Percentiles rank a stretch among this genome's conserved stretches.
These are phyloP conservation scores for Atkinsonella texensis DNA, from an alignment of 2,329 filamentous ascomycete genomes.

Conservation along the genomic window DNA sequence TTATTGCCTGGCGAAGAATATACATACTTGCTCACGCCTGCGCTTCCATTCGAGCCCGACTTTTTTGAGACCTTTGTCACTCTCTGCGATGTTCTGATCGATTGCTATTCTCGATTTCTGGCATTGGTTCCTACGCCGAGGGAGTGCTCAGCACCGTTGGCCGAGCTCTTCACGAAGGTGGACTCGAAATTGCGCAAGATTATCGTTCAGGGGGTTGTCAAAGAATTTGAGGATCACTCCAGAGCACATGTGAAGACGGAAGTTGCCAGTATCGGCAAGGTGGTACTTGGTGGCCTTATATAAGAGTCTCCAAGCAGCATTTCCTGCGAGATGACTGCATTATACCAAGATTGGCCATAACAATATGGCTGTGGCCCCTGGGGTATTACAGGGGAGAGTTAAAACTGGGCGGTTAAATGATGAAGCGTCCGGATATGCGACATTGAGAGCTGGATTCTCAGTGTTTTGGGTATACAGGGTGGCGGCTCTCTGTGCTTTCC, in stretches of 20 bases:
- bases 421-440: background rate
- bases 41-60: constrained; percentile 88
- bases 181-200: constrained; percentile 80
- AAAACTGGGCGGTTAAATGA: background rate
- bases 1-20: constrained; percentile 78
- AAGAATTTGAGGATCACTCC: constrained; percentile 87
- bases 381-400: too few species aligned
- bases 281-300: constrained; percentile 81
- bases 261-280: constrained; percentile 72
- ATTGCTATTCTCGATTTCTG: constrained; percentile 74
- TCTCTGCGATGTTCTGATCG: constrained; percentile 87
- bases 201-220: constrained; percentile 72
- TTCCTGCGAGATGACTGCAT: background rate
- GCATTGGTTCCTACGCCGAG: constrained; percentile 63
- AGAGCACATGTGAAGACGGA: constrained; percentile 66
- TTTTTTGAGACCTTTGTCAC: constrained; percentile 96
- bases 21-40: constrained; percentile 77
- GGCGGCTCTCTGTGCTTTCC: background rate
- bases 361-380: too few species aligned
- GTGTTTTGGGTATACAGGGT: background rate
- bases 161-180: constrained; percentile 81
- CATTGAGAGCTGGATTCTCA: background rate
- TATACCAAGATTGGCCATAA: too few species aligned
- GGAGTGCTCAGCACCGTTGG: constrained; percentile 56
- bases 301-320: constrained; percentile 17